phyloP scores from a whole-genome alignment of 169 alveolate genomes.

The Eimeria tenella region DNA sequence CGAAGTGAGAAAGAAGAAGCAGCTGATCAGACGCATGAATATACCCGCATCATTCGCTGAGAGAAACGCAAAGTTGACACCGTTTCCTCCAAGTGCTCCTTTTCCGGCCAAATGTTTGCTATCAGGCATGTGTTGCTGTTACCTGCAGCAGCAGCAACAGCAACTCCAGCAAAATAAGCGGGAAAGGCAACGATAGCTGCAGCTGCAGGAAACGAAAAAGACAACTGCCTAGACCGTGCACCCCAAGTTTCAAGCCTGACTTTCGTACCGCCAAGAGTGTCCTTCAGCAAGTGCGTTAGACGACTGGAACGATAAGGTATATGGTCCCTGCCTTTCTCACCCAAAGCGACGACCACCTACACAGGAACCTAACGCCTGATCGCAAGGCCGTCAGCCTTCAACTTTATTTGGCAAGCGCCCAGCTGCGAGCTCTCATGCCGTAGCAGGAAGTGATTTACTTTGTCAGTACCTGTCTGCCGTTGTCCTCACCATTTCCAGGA shows the following conservation, averaged over 20 bases:
- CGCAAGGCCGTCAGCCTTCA: constrained; percentile 1
- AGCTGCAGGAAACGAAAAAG: background rate
- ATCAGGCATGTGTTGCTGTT: constrained; percentile 93
- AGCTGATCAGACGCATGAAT: background rate
- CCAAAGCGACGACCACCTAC: constrained; percentile 93
- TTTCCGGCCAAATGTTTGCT: constrained; percentile 95
- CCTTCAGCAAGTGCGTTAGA: constrained; percentile 92
- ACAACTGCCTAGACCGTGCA: background rate
- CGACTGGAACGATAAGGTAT: constrained; percentile 93
- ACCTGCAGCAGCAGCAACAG: constrained; percentile 49
- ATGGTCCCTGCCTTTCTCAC: constrained; percentile 92
- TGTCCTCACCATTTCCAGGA: constrained; percentile 92
- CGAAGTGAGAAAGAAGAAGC: background rate
- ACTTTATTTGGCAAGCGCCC: background rate
- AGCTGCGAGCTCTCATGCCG: background rate
- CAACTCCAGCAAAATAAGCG: background rate
- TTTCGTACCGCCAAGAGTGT: constrained; percentile 91
- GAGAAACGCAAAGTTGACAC: constrained; percentile 93
- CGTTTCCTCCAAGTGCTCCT: constrained; percentile 91
- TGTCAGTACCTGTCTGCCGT: no score
- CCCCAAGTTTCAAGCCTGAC: constrained; percentile 2
- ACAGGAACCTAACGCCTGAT: background rate
- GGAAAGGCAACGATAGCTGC: background rate
- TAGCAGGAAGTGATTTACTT: no score
- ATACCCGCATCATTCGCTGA: constrained; percentile 94